phyloP scores from a whole-genome alignment of 345 rosid genomes.

The Euphorbia peplus region DNA sequence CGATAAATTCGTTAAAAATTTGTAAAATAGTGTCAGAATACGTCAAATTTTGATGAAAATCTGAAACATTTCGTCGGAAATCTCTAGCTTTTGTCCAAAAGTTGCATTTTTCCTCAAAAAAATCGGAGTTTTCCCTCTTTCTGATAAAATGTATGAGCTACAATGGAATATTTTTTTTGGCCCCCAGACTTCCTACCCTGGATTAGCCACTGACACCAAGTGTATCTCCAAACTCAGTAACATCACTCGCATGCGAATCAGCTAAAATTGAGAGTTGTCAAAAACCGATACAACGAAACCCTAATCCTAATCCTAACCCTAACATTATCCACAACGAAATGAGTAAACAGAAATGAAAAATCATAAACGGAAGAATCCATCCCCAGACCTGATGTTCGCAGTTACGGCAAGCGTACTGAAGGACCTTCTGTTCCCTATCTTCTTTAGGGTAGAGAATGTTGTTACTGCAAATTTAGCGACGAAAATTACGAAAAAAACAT shows the following conservation, averaged over 20 bases:
- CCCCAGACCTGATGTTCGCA: conserved; percentile 85
- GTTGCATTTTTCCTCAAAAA: too few species aligned
- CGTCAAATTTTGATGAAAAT: too few species aligned
- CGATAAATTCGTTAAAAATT: too few species aligned
- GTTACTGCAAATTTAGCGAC: conserved; percentile 42
- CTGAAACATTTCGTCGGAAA: too few species aligned
- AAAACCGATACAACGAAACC: neutral
- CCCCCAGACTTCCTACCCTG: too few species aligned
- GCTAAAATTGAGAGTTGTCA: neutral
- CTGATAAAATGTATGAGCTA: too few species aligned
- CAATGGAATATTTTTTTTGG: too few species aligned
- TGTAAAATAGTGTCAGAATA: too few species aligned
- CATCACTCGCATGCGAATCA: neutral
- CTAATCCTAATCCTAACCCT: neutral
- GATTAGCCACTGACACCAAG: too few species aligned
- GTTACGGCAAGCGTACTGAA: conserved; percentile 77
- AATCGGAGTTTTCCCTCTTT: too few species aligned
- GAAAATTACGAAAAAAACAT: neutral
- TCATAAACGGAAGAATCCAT: neutral
- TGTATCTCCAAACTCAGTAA: neutral
- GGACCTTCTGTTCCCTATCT: conserved; percentile 54
- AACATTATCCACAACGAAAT: conserved; percentile 1
- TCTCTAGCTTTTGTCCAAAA: too few species aligned
- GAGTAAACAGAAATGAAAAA: neutral
- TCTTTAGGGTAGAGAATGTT: conserved; percentile 76